A percentile compares a stretch with the other conserved stretches of the same genome.
These are phyloP conservation scores for Drosera capensis DNA, from an alignment of 148 eudicot species.

Conservation along the genomic window DNA sequence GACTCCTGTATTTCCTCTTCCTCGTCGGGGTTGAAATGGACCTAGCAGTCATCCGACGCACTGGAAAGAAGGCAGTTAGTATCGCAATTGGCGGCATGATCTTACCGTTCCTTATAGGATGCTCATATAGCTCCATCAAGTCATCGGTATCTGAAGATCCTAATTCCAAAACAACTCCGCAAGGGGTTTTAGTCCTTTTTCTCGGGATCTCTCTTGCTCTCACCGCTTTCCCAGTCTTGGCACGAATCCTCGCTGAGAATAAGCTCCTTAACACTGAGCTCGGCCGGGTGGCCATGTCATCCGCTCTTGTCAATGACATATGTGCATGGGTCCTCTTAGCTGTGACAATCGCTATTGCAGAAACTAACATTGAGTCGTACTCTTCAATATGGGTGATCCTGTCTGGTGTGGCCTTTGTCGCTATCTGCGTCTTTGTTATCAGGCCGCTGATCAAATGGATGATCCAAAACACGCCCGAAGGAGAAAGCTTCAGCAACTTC, in stretches of 20 bases:
- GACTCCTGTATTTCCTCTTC: conserved; percentile 54
- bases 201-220: conserved; percentile 37
- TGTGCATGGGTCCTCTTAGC: conserved; percentile 37
- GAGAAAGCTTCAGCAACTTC: conserved; percentile 47
- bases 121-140: conserved; percentile 18
- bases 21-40: conserved; percentile 59
- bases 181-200: too few species aligned
- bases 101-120: conserved; percentile 37
- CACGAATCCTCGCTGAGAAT: conserved; percentile 29
- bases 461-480: conserved; percentile 45
- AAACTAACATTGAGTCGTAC: conserved; percentile 9
- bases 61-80: conserved; percentile 38
- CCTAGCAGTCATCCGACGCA: conserved; percentile 21
- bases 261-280: conserved; percentile 40
- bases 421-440: conserved; percentile 25
- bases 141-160: too few species aligned
- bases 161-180: too few species aligned
- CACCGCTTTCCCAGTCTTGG: conserved; percentile 36
- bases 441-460: conserved; percentile 38
- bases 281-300: conserved; percentile 35
- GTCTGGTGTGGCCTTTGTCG: conserved; percentile 23
- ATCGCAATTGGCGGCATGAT: conserved; percentile 48
- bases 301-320: conserved; percentile 52
- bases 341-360: conserved; percentile 6
- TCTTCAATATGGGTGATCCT: conserved; percentile 45